Conservation (phyloP, 1,284 basidiomycete genomes). For the Chondrostereum purpureum region DNA sequence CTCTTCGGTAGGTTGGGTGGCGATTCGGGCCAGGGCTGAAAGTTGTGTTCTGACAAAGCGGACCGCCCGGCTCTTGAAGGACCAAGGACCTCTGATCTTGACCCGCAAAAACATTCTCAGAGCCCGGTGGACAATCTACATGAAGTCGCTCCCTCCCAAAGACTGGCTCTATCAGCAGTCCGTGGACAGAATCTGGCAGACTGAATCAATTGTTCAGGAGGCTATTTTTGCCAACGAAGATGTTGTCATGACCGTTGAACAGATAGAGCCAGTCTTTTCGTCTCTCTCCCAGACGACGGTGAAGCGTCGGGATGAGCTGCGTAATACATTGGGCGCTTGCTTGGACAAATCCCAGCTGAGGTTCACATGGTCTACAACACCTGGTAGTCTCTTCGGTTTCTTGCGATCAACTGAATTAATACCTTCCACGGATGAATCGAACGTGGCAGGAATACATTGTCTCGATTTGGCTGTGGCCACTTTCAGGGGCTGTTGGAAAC, state of each 20-base stretch:
- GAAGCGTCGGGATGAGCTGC: background rate
- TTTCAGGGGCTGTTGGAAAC: background rate
- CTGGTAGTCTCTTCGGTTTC: background rate
- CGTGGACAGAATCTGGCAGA: background rate
- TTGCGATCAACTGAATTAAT: background rate
- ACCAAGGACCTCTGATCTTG: background rate
- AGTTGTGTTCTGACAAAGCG: background rate
- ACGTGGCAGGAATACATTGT: background rate
- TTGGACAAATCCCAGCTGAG: background rate
- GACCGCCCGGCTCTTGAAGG: background rate
- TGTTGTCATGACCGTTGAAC: background rate
- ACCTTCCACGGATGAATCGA: too few relatives aligned
- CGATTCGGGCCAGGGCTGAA: background rate
- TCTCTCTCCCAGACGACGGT: background rate
- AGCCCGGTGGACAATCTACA: background rate
- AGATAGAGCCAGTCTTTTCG: background rate
- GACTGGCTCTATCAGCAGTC: background rate
- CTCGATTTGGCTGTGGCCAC: background rate
- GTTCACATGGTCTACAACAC: background rate
- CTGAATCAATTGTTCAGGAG: background rate
- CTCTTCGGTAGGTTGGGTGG: too few relatives aligned
- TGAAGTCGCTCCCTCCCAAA: background rate
- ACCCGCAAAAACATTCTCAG: background rate
- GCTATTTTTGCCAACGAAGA: background rate
- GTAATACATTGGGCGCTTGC: background rate